Evolutionary conservation across 192 early-diverging fungal species (phyloP), one percentile per base, ranked within the genome.

Genomic region (Funneliformis mosseae): DNA sequence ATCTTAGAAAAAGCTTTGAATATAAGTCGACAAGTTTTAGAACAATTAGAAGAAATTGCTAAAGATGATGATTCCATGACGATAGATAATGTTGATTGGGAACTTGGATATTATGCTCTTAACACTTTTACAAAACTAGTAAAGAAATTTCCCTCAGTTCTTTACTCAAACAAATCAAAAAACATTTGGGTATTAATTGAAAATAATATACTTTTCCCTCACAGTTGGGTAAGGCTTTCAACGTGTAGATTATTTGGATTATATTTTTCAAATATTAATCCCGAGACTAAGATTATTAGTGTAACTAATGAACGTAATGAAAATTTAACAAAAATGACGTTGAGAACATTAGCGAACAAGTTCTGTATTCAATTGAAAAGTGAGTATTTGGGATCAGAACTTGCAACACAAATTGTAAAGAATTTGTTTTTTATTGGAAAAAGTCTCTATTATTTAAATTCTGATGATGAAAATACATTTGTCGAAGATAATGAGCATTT

Each of bases 371-470:
- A 96, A 76, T 85, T 96, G 10, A 91, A 89, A 78, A 90, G 92
- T 66, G 81, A 85, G 14, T 87, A 83, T 75, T 45, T 98, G 39
- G 87, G 92, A 42, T 85, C 89, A 42, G 97, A 98, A 28, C 89
- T 96, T 39, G 95, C 93, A 7, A 93, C 89, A 76, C 96, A 98
- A 84, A 83, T 96, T 66, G 93, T 96, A 46, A 97, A 98, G 89
- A 99, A 99, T 84, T 81, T 98, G 76, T 93, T 95, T 81, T 99
- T 96, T 85, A 85, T 98, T 67, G 95, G 92, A 63, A 95, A 94
- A 78, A 91, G 91, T 82, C 93, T 93, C 76, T 91, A 89, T 72
- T 82, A 77, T 67, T 70, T 87, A 10, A 72, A 77, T 33, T 77
- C 76, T 8, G 60, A 81, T 18, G 85, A 83, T 2, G 42, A 33